These are phyloP conservation scores for Ophiosphaerella narmari DNA, from an alignment of 2,329 filamentous ascomycete species.

Conservation along the genomic window DNA sequence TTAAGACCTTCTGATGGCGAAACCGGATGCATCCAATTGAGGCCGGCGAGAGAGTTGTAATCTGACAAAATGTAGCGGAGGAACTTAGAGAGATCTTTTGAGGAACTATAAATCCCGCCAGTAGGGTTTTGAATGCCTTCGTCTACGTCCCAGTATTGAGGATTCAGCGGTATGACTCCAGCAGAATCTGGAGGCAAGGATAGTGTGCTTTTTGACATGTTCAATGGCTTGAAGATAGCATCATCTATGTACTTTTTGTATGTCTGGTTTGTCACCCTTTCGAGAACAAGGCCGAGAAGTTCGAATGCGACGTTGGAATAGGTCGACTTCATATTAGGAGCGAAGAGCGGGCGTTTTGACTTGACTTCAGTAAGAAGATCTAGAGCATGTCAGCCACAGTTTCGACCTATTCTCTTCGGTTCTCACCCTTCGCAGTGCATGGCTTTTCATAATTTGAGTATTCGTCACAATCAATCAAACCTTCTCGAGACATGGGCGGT, in stretches of 20 bases:
- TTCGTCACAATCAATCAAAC: slow-evolving; percentile 43
- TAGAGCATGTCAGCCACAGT: slow-evolving; percentile 11
- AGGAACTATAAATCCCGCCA: slow-evolving; percentile 51
- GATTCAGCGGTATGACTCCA: slow-evolving; percentile 45
- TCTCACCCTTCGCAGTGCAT: slow-evolving; percentile 16
- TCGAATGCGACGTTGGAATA: slow-evolving; percentile 51
- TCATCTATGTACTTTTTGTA: slow-evolving; percentile 47
- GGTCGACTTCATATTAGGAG: slow-evolving; percentile 49
- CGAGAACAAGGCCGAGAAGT: slow-evolving; percentile 48
- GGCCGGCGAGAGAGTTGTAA: slow-evolving; percentile 47
- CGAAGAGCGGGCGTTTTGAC: slow-evolving; percentile 43
- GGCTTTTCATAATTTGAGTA: slow-evolving; percentile 36
- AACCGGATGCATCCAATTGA: slow-evolving; percentile 52
- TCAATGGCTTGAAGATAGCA: slow-evolving; percentile 46
- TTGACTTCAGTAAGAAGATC: slow-evolving; percentile 43
- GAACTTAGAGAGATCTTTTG: slow-evolving; percentile 50
- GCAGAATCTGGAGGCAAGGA: slow-evolving; percentile 37
- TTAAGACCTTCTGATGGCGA: slow-evolving; percentile 44
- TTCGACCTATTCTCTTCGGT: not conserved
- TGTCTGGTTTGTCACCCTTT: slow-evolving; percentile 41
- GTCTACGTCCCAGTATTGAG: slow-evolving; percentile 49
- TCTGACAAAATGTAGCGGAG: slow-evolving; percentile 50
- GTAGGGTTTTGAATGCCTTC: slow-evolving; percentile 50
- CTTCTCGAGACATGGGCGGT: slow-evolving; percentile 40
- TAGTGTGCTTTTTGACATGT: slow-evolving; percentile 37